Evolutionary conservation across 2,329 filamentous ascomycete species (phyloP).

Genomic region (Venturia nashicola): DNA sequence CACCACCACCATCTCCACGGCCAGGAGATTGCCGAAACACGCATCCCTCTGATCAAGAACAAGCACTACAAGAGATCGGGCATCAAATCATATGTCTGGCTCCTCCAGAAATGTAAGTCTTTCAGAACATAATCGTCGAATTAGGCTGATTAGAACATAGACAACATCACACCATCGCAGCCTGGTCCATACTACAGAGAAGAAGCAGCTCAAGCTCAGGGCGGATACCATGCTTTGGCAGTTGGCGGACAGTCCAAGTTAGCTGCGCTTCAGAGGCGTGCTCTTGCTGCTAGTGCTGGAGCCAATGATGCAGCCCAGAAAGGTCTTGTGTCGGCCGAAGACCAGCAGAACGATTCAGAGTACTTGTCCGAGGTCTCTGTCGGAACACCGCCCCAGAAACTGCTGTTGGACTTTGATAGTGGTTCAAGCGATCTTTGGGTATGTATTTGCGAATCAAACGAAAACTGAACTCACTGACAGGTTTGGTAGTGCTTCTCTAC

Average conservation of each 20-base stretch:
- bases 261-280: not conserved
- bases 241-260: not conserved
- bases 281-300: not conserved
- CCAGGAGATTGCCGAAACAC: not conserved
- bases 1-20: not conserved
- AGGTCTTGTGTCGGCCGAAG: constrained; percentile 46
- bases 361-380: constrained; percentile 54
- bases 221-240: not conserved
- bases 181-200: constrained; percentile 48
- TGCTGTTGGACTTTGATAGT: constrained; percentile 55
- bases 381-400: constrained; percentile 50
- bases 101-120: constrained; percentile 42
- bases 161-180: constrained; percentile 47
- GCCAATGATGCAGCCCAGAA: constrained; percentile 9
- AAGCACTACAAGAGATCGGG: constrained; percentile 26
- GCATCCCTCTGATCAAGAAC: constrained; percentile 14
- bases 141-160: not conserved
- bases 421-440: constrained; percentile 46
- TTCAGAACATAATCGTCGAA: no score
- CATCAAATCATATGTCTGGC: constrained; percentile 49
- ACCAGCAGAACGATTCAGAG: constrained; percentile 54
- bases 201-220: constrained; percentile 20
- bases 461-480: not conserved
- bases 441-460: constrained; percentile 19
- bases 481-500: not conserved